Evolutionary conservation across 176 grass and related monocot genomes (phyloP).

Genomic region (Chloris gayana): DNA sequence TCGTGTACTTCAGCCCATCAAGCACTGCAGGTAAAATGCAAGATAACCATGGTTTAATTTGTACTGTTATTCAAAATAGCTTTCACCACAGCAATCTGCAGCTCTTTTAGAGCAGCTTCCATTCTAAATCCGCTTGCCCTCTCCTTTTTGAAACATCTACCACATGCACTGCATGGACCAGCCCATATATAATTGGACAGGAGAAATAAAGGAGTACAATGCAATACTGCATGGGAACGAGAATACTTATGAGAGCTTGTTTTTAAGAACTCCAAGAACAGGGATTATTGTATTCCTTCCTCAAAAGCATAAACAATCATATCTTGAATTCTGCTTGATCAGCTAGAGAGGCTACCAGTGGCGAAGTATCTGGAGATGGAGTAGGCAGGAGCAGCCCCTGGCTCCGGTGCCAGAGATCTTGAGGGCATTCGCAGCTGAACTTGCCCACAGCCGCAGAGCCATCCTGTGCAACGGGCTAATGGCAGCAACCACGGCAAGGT

Average conservation of each 20-base stretch:
- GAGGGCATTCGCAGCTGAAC: constrained; percentile 68
- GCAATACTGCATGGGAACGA: constrained; percentile 2
- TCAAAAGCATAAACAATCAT: constrained; percentile 1
- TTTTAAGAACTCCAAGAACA: not conserved
- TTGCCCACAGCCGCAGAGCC: constrained; percentile 62
- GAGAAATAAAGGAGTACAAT: not conserved
- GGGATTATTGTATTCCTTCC: not conserved
- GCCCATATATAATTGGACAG: not conserved
- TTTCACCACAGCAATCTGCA: not conserved
- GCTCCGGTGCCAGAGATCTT: constrained; percentile 47
- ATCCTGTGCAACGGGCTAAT: constrained; percentile 26
- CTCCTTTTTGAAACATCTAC: not conserved
- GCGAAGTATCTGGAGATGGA: constrained; percentile 67
- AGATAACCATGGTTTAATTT: not conserved
- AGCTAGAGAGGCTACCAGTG: constrained; percentile 36
- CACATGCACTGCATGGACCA: constrained; percentile 7
- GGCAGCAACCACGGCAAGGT: not conserved
- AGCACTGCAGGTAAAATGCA: constrained; percentile 47
- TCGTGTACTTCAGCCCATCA: constrained; percentile 60
- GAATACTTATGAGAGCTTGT: not conserved
- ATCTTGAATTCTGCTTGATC: constrained; percentile 42
- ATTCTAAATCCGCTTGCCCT: not conserved
- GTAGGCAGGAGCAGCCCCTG: constrained; percentile 41
- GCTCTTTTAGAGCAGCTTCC: not conserved
- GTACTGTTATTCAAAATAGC: not conserved